These are phyloP conservation scores for Pseudogymnoascus verrucosus DNA, from an alignment of 2,329 filamentous ascomycete genomes.

Conservation along the genomic window DNA sequence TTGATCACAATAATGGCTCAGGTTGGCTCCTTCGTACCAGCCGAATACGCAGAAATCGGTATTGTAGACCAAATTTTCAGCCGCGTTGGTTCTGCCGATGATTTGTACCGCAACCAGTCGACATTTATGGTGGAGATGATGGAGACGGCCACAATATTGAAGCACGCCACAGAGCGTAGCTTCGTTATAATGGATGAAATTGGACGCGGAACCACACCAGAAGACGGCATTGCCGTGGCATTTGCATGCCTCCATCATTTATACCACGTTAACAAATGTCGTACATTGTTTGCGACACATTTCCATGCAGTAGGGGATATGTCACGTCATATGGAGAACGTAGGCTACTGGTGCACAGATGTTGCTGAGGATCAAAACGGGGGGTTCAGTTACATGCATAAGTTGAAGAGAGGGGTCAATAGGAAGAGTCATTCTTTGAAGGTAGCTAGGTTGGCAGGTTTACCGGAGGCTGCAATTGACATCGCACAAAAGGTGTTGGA, in stretches of 20 bases:
- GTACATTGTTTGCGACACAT: constrained; percentile 88
- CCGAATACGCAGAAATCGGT: constrained; percentile 74
- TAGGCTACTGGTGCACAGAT: constrained; percentile 71
- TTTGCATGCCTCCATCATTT: constrained; percentile 84
- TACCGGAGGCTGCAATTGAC: constrained; percentile 64
- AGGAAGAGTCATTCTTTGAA: constrained; percentile 84
- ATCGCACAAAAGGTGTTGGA: constrained; percentile 43
- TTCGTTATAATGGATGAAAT: constrained; percentile 99
- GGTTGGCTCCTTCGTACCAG: constrained; percentile 86
- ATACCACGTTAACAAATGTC: constrained; percentile 65
- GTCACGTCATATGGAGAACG: constrained; percentile 41
- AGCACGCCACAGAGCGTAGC: constrained; percentile 70
- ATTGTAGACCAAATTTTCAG: constrained; percentile 95
- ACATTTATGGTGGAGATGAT: constrained; percentile 99
- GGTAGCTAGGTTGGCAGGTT: constrained; percentile 78
- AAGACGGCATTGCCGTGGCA: constrained; percentile 83
- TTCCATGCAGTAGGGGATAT: constrained; percentile 82
- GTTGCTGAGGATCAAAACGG: constrained; percentile 62
- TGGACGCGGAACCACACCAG: constrained; percentile 84
- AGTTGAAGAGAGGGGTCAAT: constrained; percentile 73
- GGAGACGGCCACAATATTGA: constrained; percentile 85
- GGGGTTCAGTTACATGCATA: constrained; percentile 82
- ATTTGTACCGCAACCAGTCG: constrained; percentile 87
- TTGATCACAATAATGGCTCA: constrained; percentile 91
- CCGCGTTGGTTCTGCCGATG: constrained; percentile 87